These are phyloP conservation scores for Thielaviopsis euricoi DNA, from an alignment of 2,329 filamentous ascomycete genomes.

Conservation along the genomic window DNA sequence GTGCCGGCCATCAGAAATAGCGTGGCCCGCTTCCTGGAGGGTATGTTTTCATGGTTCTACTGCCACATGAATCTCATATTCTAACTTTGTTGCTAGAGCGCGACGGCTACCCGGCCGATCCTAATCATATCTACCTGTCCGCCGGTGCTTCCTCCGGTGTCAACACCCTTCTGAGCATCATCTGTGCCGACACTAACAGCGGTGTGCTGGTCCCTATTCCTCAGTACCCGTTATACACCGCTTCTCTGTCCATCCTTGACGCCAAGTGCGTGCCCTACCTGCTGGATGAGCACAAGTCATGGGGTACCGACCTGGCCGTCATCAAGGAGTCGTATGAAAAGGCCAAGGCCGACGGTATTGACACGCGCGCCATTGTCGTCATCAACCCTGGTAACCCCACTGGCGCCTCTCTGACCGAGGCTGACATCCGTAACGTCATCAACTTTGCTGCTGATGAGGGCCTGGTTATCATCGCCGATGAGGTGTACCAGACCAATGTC, in stretches of 20 bases:
- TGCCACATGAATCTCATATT: slow-evolving; percentile 2
- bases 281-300: slow-evolving; percentile 70
- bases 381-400: slow-evolving; percentile 99
- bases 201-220: slow-evolving; percentile 90
- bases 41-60: slow-evolving; percentile 29
- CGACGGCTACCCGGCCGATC: slow-evolving; percentile 74
- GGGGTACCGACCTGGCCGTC: slow-evolving; percentile 72
- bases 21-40: slow-evolving; percentile 82
- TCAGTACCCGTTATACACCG: slow-evolving; percentile 95
- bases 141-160: slow-evolving; percentile 87
- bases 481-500: slow-evolving; percentile 98
- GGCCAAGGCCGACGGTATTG: slow-evolving; percentile 59
- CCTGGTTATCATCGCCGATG: slow-evolving; percentile 83
- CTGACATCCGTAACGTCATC: slow-evolving; percentile 71
- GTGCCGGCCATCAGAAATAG: slow-evolving; percentile 74
- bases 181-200: slow-evolving; percentile 60
- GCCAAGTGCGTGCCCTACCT: slow-evolving; percentile 84
- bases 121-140: slow-evolving; percentile 74
- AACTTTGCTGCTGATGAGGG: slow-evolving; percentile 72
- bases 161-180: slow-evolving; percentile 79
- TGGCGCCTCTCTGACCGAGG: slow-evolving; percentile 63
- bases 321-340: slow-evolving; percentile 60
- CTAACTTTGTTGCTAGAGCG: slow-evolving; percentile 35
- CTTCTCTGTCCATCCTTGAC: slow-evolving; percentile 71
- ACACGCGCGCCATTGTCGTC: slow-evolving; percentile 84